Percentiles rank a stretch among this genome's conserved stretches.
phyloP scores from a whole-genome alignment of 2,329 filamentous ascomycete species.

The Helotiales sp. region DNA sequence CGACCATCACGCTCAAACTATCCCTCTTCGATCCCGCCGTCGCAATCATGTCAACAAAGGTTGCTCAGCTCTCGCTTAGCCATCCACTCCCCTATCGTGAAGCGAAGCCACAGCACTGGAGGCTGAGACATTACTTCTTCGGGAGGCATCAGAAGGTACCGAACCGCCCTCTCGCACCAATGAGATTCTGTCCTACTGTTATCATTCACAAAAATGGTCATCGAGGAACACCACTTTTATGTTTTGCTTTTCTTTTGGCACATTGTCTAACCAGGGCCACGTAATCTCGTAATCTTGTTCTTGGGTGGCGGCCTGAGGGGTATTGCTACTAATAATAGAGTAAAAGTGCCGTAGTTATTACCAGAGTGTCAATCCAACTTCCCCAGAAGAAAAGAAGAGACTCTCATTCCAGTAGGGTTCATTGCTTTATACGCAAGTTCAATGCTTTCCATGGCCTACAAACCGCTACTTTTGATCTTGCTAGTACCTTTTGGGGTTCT shows the following conservation, averaged over 20 bases:
- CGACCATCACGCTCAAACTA: background rate
- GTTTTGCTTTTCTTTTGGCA: background rate
- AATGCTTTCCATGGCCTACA: background rate
- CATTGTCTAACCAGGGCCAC: background rate
- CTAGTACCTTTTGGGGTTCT: background rate
- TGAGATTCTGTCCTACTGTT: background rate
- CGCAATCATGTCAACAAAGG: background rate
- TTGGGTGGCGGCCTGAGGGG: too few species aligned
- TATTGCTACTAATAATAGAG: too few species aligned
- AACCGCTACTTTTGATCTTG: background rate
- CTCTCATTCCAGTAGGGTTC: too few species aligned
- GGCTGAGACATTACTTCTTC: background rate
- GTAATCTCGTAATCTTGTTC: background rate
- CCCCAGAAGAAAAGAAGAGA: too few species aligned
- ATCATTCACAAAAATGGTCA: background rate
- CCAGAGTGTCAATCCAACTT: too few species aligned
- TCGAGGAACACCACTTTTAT: background rate
- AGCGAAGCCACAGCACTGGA: background rate
- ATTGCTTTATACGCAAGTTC: too few species aligned
- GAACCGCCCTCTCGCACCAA: background rate
- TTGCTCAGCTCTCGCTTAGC: constrained; percentile 5
- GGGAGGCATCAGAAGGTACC: background rate
- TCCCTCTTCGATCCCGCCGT: background rate
- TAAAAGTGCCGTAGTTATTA: too few species aligned
- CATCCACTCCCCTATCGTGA: background rate